Evolutionary conservation across 2,329 filamentous ascomycete genomes (phyloP).

Genomic region (Hypoxylon sp.): DNA sequence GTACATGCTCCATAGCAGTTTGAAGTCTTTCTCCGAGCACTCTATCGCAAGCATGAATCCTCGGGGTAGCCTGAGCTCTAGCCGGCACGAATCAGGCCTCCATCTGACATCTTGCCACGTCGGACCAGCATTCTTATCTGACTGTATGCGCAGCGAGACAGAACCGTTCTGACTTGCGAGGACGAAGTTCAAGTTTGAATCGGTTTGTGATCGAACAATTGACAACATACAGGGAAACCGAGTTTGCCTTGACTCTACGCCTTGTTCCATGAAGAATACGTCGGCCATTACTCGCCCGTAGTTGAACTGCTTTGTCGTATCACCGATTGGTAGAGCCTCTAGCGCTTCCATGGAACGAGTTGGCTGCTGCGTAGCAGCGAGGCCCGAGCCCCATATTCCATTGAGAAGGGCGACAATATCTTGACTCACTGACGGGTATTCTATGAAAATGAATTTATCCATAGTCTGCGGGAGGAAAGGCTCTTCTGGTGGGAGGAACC

Average conservation of each 20-base stretch:
- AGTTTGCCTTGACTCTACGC: slow-evolving; percentile 76
- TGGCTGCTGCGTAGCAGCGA: slow-evolving; percentile 64
- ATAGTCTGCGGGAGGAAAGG: slow-evolving; percentile 81
- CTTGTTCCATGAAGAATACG: slow-evolving; percentile 80
- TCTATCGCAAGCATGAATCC: slow-evolving; percentile 81
- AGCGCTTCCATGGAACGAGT: slow-evolving; percentile 68
- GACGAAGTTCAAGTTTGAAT: slow-evolving; percentile 78
- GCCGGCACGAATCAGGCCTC: slow-evolving; percentile 75
- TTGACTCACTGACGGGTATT: slow-evolving; percentile 80
- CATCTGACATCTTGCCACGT: slow-evolving; percentile 88
- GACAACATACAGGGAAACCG: slow-evolving; percentile 82
- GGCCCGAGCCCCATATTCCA: slow-evolving; percentile 68
- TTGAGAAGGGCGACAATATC: slow-evolving; percentile 80
- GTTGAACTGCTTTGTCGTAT: slow-evolving; percentile 80
- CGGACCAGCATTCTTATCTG: slow-evolving; percentile 75
- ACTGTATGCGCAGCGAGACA: slow-evolving; percentile 81
- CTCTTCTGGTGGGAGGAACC: slow-evolving; percentile 79
- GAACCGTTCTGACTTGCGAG: slow-evolving; percentile 85
- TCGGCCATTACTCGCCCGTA: slow-evolving; percentile 85
- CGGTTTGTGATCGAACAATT: slow-evolving; percentile 77
- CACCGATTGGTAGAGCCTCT: slow-evolving; percentile 82
- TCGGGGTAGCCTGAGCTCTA: slow-evolving; percentile 80
- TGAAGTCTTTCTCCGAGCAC: slow-evolving; percentile 82
- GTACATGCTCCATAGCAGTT: slow-evolving; percentile 84
- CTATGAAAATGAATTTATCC: slow-evolving; percentile 85